phyloP scores from a whole-genome alignment of 345 rosid species.

The Kernera saxatilis region DNA sequence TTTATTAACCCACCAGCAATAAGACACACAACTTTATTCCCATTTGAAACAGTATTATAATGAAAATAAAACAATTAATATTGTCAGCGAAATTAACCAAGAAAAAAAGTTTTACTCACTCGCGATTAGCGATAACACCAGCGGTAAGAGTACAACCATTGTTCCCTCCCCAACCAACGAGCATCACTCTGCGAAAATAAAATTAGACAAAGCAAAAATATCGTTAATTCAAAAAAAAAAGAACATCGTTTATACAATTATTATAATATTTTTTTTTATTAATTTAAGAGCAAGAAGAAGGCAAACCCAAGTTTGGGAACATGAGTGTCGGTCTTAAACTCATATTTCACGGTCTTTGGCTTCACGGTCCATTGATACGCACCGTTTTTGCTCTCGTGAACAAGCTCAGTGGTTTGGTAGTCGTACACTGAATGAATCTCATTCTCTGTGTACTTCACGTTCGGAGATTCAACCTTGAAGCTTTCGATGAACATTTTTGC shows the following conservation, averaged over 20 bases:
- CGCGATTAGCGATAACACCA: slow-evolving; percentile 82
- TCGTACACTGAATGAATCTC: slow-evolving; percentile 84
- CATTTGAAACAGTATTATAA: not conserved
- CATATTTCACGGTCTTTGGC: slow-evolving; percentile 84
- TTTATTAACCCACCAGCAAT: not conserved
- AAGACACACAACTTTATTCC: slow-evolving; percentile 13
- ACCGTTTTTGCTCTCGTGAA: slow-evolving; percentile 76
- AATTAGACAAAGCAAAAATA: not conserved
- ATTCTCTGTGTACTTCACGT: slow-evolving; percentile 73
- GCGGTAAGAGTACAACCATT: slow-evolving; percentile 91
- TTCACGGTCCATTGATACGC: slow-evolving; percentile 79
- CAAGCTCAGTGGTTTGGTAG: slow-evolving; percentile 93
- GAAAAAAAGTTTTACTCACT: slow-evolving; percentile 45
- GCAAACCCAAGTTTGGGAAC: slow-evolving; percentile 89
- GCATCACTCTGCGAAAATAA: slow-evolving; percentile 62
- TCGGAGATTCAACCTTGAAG: slow-evolving; percentile 84
- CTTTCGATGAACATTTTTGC: slow-evolving; percentile 73
- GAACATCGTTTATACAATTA: not conserved
- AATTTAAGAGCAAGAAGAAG: not conserved
- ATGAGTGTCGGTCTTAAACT: slow-evolving; percentile 69
- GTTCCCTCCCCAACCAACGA: slow-evolving; percentile 99
- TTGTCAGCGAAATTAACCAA: not conserved
- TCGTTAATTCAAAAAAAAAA: not conserved
- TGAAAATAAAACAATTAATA: not conserved
- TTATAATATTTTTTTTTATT: not conserved